Evolutionary conservation across 1,284 basidiomycete species (phyloP).

Genomic region (Trichosporon ovoides): DNA sequence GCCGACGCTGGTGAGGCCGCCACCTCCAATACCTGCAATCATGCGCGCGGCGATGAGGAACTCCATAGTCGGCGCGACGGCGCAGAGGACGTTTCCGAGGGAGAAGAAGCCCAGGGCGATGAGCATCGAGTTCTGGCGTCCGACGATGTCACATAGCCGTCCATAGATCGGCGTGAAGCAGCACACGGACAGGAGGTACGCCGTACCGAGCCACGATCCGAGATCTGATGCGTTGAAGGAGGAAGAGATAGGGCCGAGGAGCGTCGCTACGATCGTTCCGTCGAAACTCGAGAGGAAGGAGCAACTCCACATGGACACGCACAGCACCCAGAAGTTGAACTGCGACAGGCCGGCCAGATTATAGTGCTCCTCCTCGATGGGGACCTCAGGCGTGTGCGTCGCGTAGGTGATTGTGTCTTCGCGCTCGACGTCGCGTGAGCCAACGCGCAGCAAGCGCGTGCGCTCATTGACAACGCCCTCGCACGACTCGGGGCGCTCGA

Average conservation of each 20-base stretch:
- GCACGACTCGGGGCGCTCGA: background rate
- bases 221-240: slow-evolving; percentile 51
- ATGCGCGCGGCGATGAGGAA: slow-evolving; percentile 72
- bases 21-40: slow-evolving; percentile 83
- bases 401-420: slow-evolving; percentile 18
- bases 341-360: slow-evolving; percentile 37
- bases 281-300: slow-evolving; percentile 71
- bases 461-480: slow-evolving; percentile 10
- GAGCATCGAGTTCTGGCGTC: slow-evolving; percentile 66
- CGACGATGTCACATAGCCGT: slow-evolving; percentile 78
- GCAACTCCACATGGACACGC: slow-evolving; percentile 35
- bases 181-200: slow-evolving; percentile 70
- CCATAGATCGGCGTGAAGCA: slow-evolving; percentile 88
- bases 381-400: slow-evolving; percentile 15
- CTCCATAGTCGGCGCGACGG: slow-evolving; percentile 74
- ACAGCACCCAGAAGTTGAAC: slow-evolving; percentile 33
- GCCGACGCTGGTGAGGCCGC: slow-evolving; percentile 55
- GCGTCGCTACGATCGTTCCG: slow-evolving; percentile 60
- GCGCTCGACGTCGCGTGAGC: slow-evolving; percentile 1
- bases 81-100: slow-evolving; percentile 73
- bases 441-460: slow-evolving; percentile 10
- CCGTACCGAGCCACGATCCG: slow-evolving; percentile 78
- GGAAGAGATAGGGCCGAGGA: slow-evolving; percentile 51
- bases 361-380: slow-evolving; percentile 23
- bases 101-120: slow-evolving; percentile 74